phyloP scores from a whole-genome alignment of 352 stramenopile genomes.

The Pythium periplocum region DNA sequence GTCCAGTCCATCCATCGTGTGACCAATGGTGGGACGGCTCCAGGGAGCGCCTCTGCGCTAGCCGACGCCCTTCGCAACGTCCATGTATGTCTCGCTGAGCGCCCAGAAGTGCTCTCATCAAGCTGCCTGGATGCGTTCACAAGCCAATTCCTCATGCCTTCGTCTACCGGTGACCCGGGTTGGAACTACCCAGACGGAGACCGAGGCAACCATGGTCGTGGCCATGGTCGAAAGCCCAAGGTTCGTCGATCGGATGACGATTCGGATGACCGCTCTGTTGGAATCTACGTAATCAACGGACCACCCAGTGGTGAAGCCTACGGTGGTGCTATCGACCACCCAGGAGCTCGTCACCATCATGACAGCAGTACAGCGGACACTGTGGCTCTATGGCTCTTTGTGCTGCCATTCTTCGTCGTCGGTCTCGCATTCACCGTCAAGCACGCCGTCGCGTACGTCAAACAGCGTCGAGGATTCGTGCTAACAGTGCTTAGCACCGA shows the following conservation, averaged over 20 bases:
- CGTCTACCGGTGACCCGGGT: not conserved
- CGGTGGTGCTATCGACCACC: no score
- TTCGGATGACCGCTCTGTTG: not conserved
- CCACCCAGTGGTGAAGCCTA: no score
- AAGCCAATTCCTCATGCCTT: not conserved
- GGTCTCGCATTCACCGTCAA: not conserved
- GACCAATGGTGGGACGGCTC: not conserved
- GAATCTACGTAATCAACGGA: no score
- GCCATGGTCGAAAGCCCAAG: not conserved
- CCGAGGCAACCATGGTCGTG: not conserved
- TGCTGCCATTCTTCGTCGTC: slow-evolving; percentile 3
- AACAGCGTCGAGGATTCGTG: not conserved
- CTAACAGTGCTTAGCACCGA: not conserved
- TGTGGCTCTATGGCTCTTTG: not conserved
- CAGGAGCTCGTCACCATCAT: not conserved
- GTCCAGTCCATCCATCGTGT: not conserved
- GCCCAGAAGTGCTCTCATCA: not conserved
- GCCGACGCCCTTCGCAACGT: not conserved
- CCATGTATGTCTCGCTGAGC: not conserved
- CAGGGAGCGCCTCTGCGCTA: not conserved
- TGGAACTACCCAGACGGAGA: not conserved
- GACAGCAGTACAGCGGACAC: not conserved
- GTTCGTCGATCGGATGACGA: not conserved
- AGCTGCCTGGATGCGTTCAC: not conserved
- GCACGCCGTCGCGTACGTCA: not conserved